A percentile compares a stretch with the other conserved stretches of the same genome.
Evolutionary conservation across 1,139 yeast genomes (phyloP).

Genomic region (Candida frijolesensis): DNA sequence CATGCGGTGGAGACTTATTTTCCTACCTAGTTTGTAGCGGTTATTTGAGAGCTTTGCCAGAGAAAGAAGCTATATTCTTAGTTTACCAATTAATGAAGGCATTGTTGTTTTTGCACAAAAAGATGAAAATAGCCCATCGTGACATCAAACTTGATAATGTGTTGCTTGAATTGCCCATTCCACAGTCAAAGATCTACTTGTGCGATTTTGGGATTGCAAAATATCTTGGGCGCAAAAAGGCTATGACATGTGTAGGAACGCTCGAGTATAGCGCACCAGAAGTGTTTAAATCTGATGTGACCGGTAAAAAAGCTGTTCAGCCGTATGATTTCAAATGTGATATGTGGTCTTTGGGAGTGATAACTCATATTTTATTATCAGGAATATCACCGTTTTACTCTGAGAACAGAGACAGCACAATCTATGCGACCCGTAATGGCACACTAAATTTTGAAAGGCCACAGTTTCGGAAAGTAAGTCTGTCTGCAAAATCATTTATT

Average conservation of each 20-base stretch:
- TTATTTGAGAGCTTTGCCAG: slow-evolving; percentile 45
- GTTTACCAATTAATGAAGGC: slow-evolving; percentile 59
- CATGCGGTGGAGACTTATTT: slow-evolving; percentile 68
- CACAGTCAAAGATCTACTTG: slow-evolving; percentile 51
- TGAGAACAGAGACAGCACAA: slow-evolving; percentile 35
- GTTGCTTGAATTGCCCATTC: slow-evolving; percentile 51
- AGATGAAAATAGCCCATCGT: slow-evolving; percentile 21
- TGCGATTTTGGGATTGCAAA: slow-evolving; percentile 75
- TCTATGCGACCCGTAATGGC: slow-evolving; percentile 43
- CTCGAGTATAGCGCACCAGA: slow-evolving; percentile 74
- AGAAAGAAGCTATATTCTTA: slow-evolving; percentile 56
- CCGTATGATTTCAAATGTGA: slow-evolving; percentile 64
- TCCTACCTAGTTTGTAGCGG: slow-evolving; percentile 55
- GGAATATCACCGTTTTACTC: slow-evolving; percentile 67
- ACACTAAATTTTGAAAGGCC: slow-evolving; percentile 35
- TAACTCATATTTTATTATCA: slow-evolving; percentile 54
- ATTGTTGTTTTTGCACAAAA: slow-evolving; percentile 50
- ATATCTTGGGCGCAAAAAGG: slow-evolving; percentile 29
- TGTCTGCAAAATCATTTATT: slow-evolving; percentile 48
- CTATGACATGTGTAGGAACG: slow-evolving; percentile 65
- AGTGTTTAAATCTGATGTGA: slow-evolving; percentile 18
- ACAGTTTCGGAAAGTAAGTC: slow-evolving; percentile 45
- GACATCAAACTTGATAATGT: slow-evolving; percentile 55
- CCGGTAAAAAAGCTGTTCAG: slow-evolving; percentile 1
- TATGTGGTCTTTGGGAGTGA: slow-evolving; percentile 68